Conservation (phyloP, 1,139 yeast species). For the Yamadazyma dushanensis region DNA sequence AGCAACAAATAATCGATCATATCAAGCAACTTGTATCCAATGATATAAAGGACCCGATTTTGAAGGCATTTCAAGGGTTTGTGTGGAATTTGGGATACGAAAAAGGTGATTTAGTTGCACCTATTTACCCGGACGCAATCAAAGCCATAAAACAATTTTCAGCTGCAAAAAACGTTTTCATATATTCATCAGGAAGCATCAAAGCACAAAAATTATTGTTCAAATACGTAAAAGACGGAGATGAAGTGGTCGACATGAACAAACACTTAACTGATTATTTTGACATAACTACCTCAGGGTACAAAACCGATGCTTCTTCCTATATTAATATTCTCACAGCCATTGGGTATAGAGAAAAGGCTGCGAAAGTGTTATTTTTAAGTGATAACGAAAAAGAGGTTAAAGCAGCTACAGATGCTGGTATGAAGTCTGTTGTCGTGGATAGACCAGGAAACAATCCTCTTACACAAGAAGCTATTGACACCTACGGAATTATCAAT, state of each 20-base stretch:
- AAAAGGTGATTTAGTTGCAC: slow-evolving; percentile 72
- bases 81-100: slow-evolving; percentile 83
- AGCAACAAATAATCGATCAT: slow-evolving; percentile 38
- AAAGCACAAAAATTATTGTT: slow-evolving; percentile 82
- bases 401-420: slow-evolving; percentile 70
- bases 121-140: slow-evolving; percentile 74
- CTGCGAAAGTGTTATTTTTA: slow-evolving; percentile 54
- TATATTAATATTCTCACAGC: slow-evolving; percentile 56
- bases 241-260: slow-evolving; percentile 47
- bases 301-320: slow-evolving; percentile 57
- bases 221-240: slow-evolving; percentile 49
- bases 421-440: slow-evolving; percentile 59
- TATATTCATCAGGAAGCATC: slow-evolving; percentile 91
- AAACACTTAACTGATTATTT: slow-evolving; percentile 62
- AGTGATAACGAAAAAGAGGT: slow-evolving; percentile 75
- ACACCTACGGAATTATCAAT: slow-evolving; percentile 20
- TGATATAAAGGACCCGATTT: slow-evolving; percentile 76
- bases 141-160: slow-evolving; percentile 47
- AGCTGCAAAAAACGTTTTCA: slow-evolving; percentile 44
- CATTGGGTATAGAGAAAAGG: slow-evolving; percentile 32
- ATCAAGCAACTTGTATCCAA: slow-evolving; percentile 44
- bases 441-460: slow-evolving; percentile 76
- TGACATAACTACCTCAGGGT: slow-evolving; percentile 85
- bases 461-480: slow-evolving; percentile 33
- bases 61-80: slow-evolving; percentile 79